Evolutionary conservation across 1,139 yeast genomes (phyloP).

Genomic region (Pichia sp.): DNA sequence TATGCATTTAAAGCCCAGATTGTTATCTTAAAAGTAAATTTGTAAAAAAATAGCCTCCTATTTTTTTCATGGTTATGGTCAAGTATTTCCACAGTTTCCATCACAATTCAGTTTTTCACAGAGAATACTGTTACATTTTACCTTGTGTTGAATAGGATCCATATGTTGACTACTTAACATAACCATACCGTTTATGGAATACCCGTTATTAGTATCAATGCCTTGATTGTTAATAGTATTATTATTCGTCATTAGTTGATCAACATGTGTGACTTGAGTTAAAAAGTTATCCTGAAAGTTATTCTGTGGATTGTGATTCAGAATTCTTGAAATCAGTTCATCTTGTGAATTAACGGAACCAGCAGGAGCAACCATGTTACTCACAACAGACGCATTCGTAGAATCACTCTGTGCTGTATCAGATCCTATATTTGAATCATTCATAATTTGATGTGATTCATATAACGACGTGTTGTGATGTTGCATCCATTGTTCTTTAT

Average conservation of each 20-base stretch:
- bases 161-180: no score
- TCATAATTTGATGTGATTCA: no score
- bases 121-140: background rate
- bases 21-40: no score
- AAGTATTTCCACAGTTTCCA: background rate
- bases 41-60: background rate
- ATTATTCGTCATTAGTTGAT: no score
- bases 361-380: background rate
- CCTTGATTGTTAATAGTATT: no score
- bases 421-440: no score
- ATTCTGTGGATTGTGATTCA: background rate
- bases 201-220: no score
- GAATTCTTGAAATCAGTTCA: background rate
- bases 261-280: background rate
- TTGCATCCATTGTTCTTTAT: constrained; percentile 3
- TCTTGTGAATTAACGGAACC: constrained; percentile 1
- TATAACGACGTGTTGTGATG: no score
- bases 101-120: background rate
- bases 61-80: background rate
- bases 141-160: background rate
- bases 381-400: no score
- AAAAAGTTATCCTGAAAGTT: background rate
- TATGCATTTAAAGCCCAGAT: no score
- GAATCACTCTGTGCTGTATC: no score
- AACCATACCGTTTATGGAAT: no score